A percentile compares a stretch with the other conserved stretches of the same genome.
These are phyloP conservation scores for Trichoderma orchidacearum DNA, from an alignment of 495 filamentous ascomycete genomes.

Conservation along the genomic window DNA sequence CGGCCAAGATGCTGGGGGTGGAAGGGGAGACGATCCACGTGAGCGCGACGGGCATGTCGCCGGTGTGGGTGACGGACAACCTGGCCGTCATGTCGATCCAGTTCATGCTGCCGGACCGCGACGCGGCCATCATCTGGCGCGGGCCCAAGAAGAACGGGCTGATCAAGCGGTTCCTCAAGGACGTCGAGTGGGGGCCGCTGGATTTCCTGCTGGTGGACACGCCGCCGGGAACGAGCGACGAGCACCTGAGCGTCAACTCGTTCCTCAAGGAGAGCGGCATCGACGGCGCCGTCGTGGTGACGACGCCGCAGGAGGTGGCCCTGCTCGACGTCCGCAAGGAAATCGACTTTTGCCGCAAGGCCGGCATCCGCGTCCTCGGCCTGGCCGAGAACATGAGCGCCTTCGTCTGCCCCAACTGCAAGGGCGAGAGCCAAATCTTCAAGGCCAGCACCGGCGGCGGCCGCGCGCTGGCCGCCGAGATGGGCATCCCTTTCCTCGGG, in stretches of 20 bases:
- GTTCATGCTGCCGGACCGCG: constrained; percentile 87
- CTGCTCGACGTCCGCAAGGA: constrained; percentile 90
- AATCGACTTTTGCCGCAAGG: constrained; percentile 93
- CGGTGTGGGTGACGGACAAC: constrained; percentile 88
- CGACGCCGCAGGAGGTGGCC: constrained; percentile 90
- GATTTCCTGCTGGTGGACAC: constrained; percentile 92
- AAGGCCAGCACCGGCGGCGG: constrained; percentile 84
- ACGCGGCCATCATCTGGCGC: constrained; percentile 93
- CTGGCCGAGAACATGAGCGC: constrained; percentile 97
- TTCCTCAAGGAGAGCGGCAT: constrained; percentile 79
- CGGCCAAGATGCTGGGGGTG: constrained; percentile 97
- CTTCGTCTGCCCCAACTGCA: constrained; percentile 88
- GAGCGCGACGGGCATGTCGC: constrained; percentile 68
- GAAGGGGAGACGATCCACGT: constrained; percentile 86
- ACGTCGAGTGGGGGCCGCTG: constrained; percentile 93
- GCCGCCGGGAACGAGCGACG: constrained; percentile 86
- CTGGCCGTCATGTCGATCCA: constrained; percentile 91
- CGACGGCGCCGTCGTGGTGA: constrained; percentile 85
- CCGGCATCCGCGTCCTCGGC: constrained; percentile 74
- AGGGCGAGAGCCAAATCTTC: constrained; percentile 72
- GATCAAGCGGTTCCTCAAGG: constrained; percentile 94
- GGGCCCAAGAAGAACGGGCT: constrained; percentile 97
- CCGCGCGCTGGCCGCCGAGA: constrained; percentile 62
- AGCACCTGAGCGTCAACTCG: constrained; percentile 84
- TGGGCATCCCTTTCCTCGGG: constrained; percentile 75